These are phyloP conservation scores for Echinosophora koreensis DNA, from an alignment of 306 rosid genomes.

Conservation along the genomic window DNA sequence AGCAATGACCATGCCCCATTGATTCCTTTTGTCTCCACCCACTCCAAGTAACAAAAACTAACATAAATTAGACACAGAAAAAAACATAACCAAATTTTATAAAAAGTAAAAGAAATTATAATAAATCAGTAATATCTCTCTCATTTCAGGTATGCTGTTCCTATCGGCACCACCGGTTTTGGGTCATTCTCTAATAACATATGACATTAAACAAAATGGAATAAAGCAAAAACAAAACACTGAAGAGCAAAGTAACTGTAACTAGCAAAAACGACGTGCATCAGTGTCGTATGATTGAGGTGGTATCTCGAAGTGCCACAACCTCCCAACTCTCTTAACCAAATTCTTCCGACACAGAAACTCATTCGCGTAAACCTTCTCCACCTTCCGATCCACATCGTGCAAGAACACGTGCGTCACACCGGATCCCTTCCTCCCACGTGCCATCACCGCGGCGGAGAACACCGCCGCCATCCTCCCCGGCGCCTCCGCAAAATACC, in stretches of 20 bases:
- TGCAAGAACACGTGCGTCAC: slow-evolving; percentile 87
- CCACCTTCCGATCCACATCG: slow-evolving; percentile 89
- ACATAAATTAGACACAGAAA: background rate
- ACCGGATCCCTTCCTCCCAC: slow-evolving; percentile 73
- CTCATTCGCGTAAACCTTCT: slow-evolving; percentile 78
- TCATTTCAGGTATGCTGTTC: no score
- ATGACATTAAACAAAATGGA: background rate
- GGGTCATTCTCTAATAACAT: background rate
- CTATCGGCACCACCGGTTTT: no score
- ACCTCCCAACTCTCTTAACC: slow-evolving; percentile 71
- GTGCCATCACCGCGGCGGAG: slow-evolving; percentile 92
- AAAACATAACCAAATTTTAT: background rate
- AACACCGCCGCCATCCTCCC: slow-evolving; percentile 92
- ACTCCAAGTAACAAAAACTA: background rate
- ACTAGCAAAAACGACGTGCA: slow-evolving; percentile 56
- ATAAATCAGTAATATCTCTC: background rate
- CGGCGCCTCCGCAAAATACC: slow-evolving; percentile 85
- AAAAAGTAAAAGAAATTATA: background rate
- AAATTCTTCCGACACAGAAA: slow-evolving; percentile 72
- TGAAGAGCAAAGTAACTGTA: background rate
- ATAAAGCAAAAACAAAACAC: background rate
- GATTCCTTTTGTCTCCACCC: slow-evolving; percentile 14
- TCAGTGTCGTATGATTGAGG: slow-evolving; percentile 40
- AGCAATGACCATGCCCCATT: background rate
- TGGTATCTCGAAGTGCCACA: slow-evolving; percentile 84